These are phyloP conservation scores for Phaseolus coccineus DNA, from an alignment of 331 rosid species.

Conservation along the genomic window DNA sequence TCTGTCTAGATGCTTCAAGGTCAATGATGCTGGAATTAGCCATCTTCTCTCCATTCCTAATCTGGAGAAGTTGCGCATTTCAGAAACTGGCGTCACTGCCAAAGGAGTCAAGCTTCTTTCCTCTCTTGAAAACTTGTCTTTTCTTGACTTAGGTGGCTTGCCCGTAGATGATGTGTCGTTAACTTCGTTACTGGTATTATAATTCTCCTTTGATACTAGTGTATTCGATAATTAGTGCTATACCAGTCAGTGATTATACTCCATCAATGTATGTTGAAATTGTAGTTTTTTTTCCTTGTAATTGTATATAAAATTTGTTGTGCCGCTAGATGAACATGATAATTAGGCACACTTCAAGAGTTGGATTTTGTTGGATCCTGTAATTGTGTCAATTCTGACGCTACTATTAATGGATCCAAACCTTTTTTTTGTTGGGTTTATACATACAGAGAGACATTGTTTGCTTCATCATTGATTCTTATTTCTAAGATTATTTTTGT, in stretches of 20 bases:
- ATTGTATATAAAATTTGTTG: background rate
- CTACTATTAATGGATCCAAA: background rate
- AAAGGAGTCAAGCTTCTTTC: slow-evolving; percentile 73
- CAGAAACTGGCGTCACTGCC: slow-evolving; percentile 74
- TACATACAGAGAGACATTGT: background rate
- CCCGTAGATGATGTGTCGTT: slow-evolving; percentile 75
- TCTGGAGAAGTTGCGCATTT: slow-evolving; percentile 69
- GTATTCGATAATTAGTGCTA: background rate
- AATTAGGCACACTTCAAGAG: background rate
- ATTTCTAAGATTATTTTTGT: slow-evolving; percentile 7
- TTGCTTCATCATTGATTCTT: background rate
- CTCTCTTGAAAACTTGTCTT: slow-evolving; percentile 60
- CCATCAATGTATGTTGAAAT: background rate
- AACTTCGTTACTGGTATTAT: slow-evolving; percentile 65
- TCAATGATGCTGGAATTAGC: slow-evolving; percentile 74
- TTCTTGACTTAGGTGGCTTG: slow-evolving; percentile 91
- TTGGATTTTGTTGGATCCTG: background rate
- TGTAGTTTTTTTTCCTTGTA: background rate
- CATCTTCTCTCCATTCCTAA: slow-evolving; percentile 67
- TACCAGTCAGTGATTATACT: background rate
- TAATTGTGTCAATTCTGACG: background rate
- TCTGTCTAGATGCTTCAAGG: slow-evolving; percentile 76
- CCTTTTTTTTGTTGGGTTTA: slow-evolving; percentile 14
- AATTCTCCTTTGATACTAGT: background rate
- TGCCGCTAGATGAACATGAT: background rate